These are phyloP conservation scores for Marsdenia floribunda DNA, from an alignment of 257 asterid genomes.

Conservation along the genomic window DNA sequence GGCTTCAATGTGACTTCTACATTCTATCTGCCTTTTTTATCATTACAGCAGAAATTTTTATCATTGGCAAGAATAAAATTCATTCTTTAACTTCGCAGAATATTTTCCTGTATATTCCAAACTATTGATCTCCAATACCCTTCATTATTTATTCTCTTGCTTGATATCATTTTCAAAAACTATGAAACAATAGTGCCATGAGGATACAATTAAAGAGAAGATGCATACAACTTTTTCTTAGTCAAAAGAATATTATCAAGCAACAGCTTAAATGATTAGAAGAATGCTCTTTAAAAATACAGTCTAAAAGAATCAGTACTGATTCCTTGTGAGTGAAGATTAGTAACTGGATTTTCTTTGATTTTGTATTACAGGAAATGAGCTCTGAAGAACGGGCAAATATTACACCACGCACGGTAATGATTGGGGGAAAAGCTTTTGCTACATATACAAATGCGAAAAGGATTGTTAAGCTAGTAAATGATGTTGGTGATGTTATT, in stretches of 20 bases:
- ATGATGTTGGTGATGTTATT: slow-evolving; percentile 90
- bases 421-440: slow-evolving; percentile 99
- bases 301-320: too few relatives aligned
- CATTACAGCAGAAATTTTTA: too few relatives aligned
- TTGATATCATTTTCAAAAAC: not conserved
- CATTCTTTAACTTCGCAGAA: not conserved
- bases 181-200: not conserved
- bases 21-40: not conserved
- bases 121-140: not conserved
- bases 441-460: slow-evolving; percentile 97
- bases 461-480: slow-evolving; percentile 91
- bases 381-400: slow-evolving; percentile 74
- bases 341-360: not conserved
- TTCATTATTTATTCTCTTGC: not conserved
- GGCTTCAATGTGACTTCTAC: not conserved
- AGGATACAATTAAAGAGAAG: not conserved
- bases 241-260: not conserved
- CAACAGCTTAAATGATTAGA: not conserved
- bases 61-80: not conserved
- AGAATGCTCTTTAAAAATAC: not conserved
- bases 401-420: slow-evolving; percentile 84
- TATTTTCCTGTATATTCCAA: not conserved
- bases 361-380: slow-evolving; percentile 69
- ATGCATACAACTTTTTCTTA: not conserved
- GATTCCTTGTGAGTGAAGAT: not conserved